Evolutionary conservation across 2,329 filamentous ascomycete species (phyloP), one percentile per base, ranked within the genome.

Genomic region (Colletotrichum musae): DNA sequence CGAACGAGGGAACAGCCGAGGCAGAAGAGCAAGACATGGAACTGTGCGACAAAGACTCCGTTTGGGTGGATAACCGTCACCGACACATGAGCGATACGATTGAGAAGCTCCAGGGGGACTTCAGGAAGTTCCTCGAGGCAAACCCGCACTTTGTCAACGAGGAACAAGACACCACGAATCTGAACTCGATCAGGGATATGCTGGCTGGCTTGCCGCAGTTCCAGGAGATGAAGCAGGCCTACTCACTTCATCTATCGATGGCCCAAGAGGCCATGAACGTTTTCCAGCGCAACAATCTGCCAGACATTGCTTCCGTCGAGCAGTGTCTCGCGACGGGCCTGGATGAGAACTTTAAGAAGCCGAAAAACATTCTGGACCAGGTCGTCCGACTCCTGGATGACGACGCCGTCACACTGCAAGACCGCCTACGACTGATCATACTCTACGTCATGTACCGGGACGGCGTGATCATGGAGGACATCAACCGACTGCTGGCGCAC

Each of bases 11-110:
- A 10, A 86, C 88, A 4, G 81, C 85, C 0, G 89, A 92, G 50
- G 88, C 92, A 32, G 90, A 97, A 78, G 89, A 93, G 70, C 97
- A 97, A 79, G 95, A 98, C 52, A 93, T 97, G 87, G 94, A 97
- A 75, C 92, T 99, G 57, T 87, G 87, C 39, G 96, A 99, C 73
- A 93, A 94, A 75, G 96, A 99, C 82, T 93, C 92, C 77, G 93
- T 99, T 54, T 99, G 96, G 96, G 91, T 97, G 26, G 93, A 96
- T 70, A 97, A 97, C 77, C 89, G 96, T 63, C 96, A 99, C 81
- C 88, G 91, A 60, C 96, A 99, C 81, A 99, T 99, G 96, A 97
- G 97, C 79, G 95, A 98, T 79, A 96, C 96, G 3, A 95, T 98
- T 75, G 93, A 95, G 77, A 97, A 95, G 80, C 86, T 99, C 70